Conservation (phyloP, 2,329 filamentous ascomycete species). For the Aspergillus unguis region DNA sequence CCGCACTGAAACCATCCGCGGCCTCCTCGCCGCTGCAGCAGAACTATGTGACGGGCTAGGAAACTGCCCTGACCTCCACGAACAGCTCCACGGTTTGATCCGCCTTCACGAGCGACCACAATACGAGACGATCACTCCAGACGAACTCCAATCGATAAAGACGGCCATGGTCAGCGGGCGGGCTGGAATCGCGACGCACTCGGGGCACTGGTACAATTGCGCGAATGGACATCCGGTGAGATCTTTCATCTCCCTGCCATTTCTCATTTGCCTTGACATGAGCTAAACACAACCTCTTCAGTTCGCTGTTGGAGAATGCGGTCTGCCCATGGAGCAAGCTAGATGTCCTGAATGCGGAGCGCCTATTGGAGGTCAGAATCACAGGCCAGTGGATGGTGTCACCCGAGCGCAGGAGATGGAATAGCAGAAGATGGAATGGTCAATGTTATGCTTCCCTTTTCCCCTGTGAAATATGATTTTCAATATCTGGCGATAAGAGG, state of each 20-base stretch:
- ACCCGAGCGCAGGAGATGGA: conserved; percentile 5
- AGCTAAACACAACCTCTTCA: background rate
- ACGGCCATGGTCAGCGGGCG: conserved; percentile 1
- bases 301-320: conserved; percentile 7
- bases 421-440: background rate
- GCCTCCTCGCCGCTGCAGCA: background rate
- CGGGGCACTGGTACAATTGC: conserved; percentile 7
- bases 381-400: background rate
- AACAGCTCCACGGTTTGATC: background rate
- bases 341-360: conserved; percentile 7
- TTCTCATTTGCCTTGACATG: background rate
- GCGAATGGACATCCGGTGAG: conserved; percentile 4
- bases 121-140: background rate
- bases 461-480: conserved; percentile 1
- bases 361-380: conserved; percentile 3
- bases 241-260: background rate
- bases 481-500: background rate
- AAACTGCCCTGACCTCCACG: background rate
- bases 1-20: background rate
- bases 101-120: background rate
- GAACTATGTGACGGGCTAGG: background rate
- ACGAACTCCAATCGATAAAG: conserved; percentile 1
- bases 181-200: background rate
- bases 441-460: background rate
- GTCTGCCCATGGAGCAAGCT: conserved; percentile 4